Conservation (phyloP, 768 basidiomycete species). For the Chiua virens region DNA sequence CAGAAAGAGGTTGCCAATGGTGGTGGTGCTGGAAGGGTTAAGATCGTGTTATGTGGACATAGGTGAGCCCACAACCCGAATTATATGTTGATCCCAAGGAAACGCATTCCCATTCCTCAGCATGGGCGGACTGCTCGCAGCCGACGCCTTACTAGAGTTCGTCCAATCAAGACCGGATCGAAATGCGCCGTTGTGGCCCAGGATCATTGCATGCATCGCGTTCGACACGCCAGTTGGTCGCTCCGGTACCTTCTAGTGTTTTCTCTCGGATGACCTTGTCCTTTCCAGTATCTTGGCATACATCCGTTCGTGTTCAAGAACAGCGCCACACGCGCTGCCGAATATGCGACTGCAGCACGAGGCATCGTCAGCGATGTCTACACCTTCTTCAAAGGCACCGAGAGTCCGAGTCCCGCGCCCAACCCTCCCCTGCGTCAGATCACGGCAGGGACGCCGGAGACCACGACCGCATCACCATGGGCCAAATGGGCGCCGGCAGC, state of each 20-base stretch:
- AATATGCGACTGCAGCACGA: constrained; percentile 66
- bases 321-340: constrained; percentile 69
- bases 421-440: constrained; percentile 31
- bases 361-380: constrained; percentile 62
- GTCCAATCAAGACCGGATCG: constrained; percentile 62
- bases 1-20: constrained; percentile 78
- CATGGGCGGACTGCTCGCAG: constrained; percentile 90
- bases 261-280: not conserved
- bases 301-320: constrained; percentile 87
- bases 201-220: constrained; percentile 78
- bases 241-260: not conserved
- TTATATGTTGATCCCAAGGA: not conserved
- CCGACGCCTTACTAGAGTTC: constrained; percentile 80
- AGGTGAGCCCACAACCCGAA: constrained; percentile 44
- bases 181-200: constrained; percentile 79
- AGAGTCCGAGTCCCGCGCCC: constrained; percentile 32
- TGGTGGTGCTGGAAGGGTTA: constrained; percentile 69
- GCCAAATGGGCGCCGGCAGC: constrained; percentile 67
- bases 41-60: constrained; percentile 87
- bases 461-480: constrained; percentile 43
- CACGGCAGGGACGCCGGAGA: constrained; percentile 27
- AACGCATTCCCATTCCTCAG: constrained; percentile 46
- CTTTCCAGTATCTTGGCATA: constrained; percentile 76
- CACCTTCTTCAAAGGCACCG: constrained; percentile 52
- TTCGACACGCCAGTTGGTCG: constrained; percentile 85